Evolutionary conservation across 345 rosid genomes (phyloP).

Genomic region (Murraya koenigii): DNA sequence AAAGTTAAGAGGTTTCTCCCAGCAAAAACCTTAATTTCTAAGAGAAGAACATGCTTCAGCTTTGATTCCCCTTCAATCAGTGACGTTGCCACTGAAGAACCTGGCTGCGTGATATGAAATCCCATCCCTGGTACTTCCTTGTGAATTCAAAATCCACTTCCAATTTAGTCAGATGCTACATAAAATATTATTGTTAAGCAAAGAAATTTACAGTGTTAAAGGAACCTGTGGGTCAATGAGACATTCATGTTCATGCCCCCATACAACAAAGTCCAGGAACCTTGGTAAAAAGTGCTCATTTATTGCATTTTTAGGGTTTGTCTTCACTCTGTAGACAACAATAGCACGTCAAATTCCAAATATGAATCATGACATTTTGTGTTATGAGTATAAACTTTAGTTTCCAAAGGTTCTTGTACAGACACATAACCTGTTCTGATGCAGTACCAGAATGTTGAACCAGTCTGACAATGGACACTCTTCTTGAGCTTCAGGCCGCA

Average conservation of each 20-base stretch:
- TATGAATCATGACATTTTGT: not conserved
- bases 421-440: slow-evolving; percentile 83
- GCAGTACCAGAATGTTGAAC: slow-evolving; percentile 98
- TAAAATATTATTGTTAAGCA: not conserved
- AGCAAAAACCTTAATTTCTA: slow-evolving; percentile 81
- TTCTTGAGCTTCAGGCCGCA: slow-evolving; percentile 97
- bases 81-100: slow-evolving; percentile 98
- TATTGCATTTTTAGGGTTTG: slow-evolving; percentile 96
- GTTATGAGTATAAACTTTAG: not conserved
- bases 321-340: slow-evolving; percentile 67
- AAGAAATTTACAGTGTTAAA: slow-evolving; percentile 1
- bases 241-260: slow-evolving; percentile 99
- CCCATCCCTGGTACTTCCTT: slow-evolving; percentile 99
- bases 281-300: slow-evolving; percentile 96
- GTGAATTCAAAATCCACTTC: slow-evolving; percentile 35
- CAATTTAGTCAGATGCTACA: slow-evolving; percentile 25
- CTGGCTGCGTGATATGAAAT: slow-evolving; percentile 98
- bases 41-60: slow-evolving; percentile 94
- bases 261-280: slow-evolving; percentile 87
- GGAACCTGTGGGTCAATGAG: slow-evolving; percentile 89
- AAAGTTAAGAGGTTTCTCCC: slow-evolving; percentile 14
- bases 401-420: not conserved
- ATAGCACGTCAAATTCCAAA: slow-evolving; percentile 5
- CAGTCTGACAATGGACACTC: slow-evolving; percentile 79
- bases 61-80: slow-evolving; percentile 98